Base-by-base conservation (phyloP, 179 eudicot genomes). In the Spergularia azorica region DNA sequence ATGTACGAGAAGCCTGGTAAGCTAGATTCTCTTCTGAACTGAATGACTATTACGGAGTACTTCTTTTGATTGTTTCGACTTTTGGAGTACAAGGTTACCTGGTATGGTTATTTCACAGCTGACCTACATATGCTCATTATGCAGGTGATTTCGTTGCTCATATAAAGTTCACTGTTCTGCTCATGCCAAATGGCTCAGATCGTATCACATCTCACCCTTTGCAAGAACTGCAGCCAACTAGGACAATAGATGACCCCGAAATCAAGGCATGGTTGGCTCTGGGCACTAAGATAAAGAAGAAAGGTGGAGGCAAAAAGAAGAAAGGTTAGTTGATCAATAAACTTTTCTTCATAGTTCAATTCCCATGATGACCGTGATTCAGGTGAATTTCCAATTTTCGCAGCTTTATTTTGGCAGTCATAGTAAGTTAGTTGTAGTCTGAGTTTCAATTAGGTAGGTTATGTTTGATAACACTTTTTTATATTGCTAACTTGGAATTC, bases 131-230 rank as follows among this genome's bases (percentile, higher is more conserved):
- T 46, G 26, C 9, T 14, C 43, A 51, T 61, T 71, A 43, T 81
- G 79, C 91, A 95, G 99, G 99, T 77, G 97, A 91, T 62, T 80
- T 59, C 74, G 91, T 89, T 58, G 99, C 99, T 18, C 97, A 95
- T 63, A 86, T 93, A 67, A 95, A 95, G 65, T 95, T 95, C 82
- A 95, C 97, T 0, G 99, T 95, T 26, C 83, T 95, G 83, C 90
- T 95, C 70, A 93, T 95, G 99, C 98, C 99, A n/a, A 95, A 95
- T 77, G 99, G 99, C 16, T 95, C 97, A 3, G 99, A 95, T 74
- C 90, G 97, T 11, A 74, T 95, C 62, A 91, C 99, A 32, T 87
- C 92, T 15, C 95, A 93, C 82, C 73, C 94, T 61, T 77, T 95
- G 67, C 99, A 95, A 83, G 99, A 93, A 78, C 75, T 95, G 68